phyloP scores from a whole-genome alignment of 768 basidiomycete genomes.

The Cystofilobasidium macerans region DNA sequence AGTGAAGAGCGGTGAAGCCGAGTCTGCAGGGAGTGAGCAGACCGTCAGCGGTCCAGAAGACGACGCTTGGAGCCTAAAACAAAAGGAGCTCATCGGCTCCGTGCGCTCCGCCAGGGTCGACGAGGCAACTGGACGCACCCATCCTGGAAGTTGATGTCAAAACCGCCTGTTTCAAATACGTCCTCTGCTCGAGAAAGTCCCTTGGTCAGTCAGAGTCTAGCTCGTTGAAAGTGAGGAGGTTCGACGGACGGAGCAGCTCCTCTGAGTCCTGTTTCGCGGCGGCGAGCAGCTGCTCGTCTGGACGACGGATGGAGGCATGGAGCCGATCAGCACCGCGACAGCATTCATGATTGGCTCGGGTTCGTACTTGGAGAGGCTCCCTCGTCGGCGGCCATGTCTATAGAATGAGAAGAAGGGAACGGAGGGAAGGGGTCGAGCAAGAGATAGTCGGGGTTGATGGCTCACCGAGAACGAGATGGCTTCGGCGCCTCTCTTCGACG shows the following conservation, averaged over 20 bases:
- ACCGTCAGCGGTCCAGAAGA: neutral
- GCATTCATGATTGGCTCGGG: too few species aligned
- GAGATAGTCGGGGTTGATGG: neutral
- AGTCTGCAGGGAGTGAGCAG: slow-evolving; percentile 6
- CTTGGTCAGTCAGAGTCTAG: too few species aligned
- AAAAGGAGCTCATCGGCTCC: too few species aligned
- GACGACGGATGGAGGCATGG: too few species aligned
- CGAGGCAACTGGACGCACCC: slow-evolving; percentile 8
- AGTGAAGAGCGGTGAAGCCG: slow-evolving; percentile 25
- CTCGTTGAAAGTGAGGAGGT: neutral
- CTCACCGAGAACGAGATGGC: too few species aligned
- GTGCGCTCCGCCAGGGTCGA: too few species aligned
- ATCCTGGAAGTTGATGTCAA: slow-evolving; percentile 27
- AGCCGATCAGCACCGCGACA: too few species aligned
- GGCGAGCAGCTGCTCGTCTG: slow-evolving; percentile 25
- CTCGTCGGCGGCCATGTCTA: too few species aligned
- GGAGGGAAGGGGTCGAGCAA: neutral
- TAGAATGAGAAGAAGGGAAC: too few species aligned
- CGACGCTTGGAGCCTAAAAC: too few species aligned
- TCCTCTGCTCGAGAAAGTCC: too few species aligned
- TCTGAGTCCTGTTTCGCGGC: slow-evolving; percentile 25
- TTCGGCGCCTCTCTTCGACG: too few species aligned
- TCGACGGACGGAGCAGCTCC: slow-evolving; percentile 21
- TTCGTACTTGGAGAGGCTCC: neutral
- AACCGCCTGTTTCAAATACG: slow-evolving; percentile 11